These are phyloP conservation scores for Tetraselmis striata DNA, from an alignment of 139 green algal species.

Conservation along the genomic window DNA sequence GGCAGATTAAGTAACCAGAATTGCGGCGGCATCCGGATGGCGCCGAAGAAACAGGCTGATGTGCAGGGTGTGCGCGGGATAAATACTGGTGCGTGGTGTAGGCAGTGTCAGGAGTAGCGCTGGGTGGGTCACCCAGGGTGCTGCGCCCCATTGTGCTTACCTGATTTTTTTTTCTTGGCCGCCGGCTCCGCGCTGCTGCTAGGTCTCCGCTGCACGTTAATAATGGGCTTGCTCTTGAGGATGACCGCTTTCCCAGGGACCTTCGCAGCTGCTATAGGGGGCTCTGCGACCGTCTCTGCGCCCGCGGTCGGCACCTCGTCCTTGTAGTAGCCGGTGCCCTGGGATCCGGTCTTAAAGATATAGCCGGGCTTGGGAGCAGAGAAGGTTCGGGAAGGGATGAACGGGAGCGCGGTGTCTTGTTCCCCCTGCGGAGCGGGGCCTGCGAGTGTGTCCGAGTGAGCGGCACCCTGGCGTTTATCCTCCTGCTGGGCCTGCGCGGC, in stretches of 20 bases:
- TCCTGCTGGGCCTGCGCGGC: neutral
- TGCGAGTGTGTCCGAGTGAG: too few relatives aligned
- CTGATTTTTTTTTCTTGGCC: conserved; percentile 34
- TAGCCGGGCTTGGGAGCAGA: conserved; percentile 9
- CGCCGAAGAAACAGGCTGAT: too few relatives aligned
- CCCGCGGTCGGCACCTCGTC: conserved; percentile 7
- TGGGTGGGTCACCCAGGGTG: too few relatives aligned
- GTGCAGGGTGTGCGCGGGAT: too few relatives aligned
- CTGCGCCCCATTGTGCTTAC: conserved; percentile 4
- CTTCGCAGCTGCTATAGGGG: neutral
- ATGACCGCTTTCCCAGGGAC: too few relatives aligned
- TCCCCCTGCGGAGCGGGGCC: neutral
- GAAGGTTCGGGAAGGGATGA: neutral
- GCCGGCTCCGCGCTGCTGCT: neutral
- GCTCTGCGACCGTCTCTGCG: neutral
- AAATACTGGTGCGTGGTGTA: too few relatives aligned
- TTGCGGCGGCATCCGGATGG: too few relatives aligned
- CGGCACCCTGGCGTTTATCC: too few relatives aligned
- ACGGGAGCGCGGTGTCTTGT: neutral
- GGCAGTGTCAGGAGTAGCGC: too few relatives aligned
- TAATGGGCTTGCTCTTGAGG: conserved; percentile 31
- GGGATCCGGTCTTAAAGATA: conserved; percentile 19
- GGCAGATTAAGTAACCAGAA: too few relatives aligned
- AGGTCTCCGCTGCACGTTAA: conserved; percentile 23
- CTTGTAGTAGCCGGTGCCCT: conserved; percentile 25